A percentile compares a stretch with the other conserved stretches of the same genome.
Conservation (phyloP, 1,284 basidiomycete species). For the Tilletia setariae region DNA sequence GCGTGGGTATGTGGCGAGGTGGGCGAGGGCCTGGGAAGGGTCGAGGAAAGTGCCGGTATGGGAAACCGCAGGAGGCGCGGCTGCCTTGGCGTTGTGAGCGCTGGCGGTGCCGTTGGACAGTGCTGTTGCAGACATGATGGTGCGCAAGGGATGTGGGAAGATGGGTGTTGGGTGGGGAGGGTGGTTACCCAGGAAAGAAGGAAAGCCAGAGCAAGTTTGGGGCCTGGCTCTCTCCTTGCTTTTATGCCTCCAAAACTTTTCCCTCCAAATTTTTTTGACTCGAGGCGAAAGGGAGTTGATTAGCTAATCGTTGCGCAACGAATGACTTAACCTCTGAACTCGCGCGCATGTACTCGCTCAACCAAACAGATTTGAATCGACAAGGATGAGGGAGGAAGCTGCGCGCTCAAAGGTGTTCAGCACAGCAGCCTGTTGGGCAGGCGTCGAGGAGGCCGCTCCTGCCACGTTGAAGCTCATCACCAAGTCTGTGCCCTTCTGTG, state of each 20-base stretch:
- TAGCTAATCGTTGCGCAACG: constrained; percentile 4
- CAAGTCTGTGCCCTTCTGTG: constrained; percentile 44
- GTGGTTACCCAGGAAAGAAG: neutral
- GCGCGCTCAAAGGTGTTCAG: constrained; percentile 25
- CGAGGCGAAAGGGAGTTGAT: neutral
- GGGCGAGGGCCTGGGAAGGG: constrained; percentile 38
- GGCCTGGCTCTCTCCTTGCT: too few species aligned
- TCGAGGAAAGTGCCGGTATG: constrained; percentile 26
- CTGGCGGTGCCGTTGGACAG: neutral
- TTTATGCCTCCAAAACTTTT: neutral
- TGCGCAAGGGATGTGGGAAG: neutral
- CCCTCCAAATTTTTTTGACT: neutral
- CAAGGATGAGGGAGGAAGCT: constrained; percentile 23
- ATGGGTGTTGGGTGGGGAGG: neutral
- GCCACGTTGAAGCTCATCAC: constrained; percentile 50
- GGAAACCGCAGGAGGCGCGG: neutral
- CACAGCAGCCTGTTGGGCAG: neutral
- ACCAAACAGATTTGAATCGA: constrained; percentile 29
- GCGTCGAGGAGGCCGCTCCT: neutral
- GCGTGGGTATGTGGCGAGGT: constrained; percentile 63
- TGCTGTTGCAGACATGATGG: neutral
- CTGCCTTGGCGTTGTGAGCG: constrained; percentile 1
- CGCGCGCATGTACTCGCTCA: neutral
- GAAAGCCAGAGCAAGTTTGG: neutral
- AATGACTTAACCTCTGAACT: neutral